Evolutionary conservation across 1,284 basidiomycete genomes (phyloP).

Genomic region (Sphagnurus paluster): DNA sequence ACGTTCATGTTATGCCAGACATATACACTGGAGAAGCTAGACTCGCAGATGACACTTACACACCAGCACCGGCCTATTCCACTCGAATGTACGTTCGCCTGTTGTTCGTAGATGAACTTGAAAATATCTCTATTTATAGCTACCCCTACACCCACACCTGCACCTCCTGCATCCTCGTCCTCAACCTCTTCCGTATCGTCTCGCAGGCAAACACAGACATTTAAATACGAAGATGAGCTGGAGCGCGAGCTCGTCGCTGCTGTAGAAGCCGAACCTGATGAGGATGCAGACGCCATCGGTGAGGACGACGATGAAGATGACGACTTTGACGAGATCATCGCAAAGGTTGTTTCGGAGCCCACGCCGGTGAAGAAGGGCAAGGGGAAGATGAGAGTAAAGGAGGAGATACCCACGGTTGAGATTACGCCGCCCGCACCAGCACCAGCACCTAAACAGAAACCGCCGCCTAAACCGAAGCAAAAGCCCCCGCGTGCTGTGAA

Average conservation of each 20-base stretch:
- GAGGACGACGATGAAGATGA: slow-evolving; percentile 48
- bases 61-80: slow-evolving; percentile 47
- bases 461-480: slow-evolving; percentile 20
- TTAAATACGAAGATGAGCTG: slow-evolving; percentile 29
- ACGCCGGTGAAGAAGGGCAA: slow-evolving; percentile 33
- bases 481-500: slow-evolving; percentile 15
- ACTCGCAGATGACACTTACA: slow-evolving; percentile 56
- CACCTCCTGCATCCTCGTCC: slow-evolving; percentile 16
- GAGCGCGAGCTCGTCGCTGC: slow-evolving; percentile 25
- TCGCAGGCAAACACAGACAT: slow-evolving; percentile 20
- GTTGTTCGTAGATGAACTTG: slow-evolving; percentile 35
- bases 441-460: no score
- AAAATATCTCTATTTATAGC: slow-evolving; percentile 13
- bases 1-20: slow-evolving; percentile 39
- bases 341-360: slow-evolving; percentile 25
- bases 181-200: no score
- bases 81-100: slow-evolving; percentile 38
- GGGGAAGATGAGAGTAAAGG: slow-evolving; percentile 47
- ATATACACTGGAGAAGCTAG: slow-evolving; percentile 73
- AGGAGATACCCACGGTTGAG: slow-evolving; percentile 31
- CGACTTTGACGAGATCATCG: slow-evolving; percentile 37
- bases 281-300: no score
- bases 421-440: no score
- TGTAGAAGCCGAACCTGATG: slow-evolving; percentile 36
- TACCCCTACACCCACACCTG: slow-evolving; percentile 9